Base-by-base conservation (phyloP, 139 green algal genomes). In the Coelastrella sp. region DNA sequence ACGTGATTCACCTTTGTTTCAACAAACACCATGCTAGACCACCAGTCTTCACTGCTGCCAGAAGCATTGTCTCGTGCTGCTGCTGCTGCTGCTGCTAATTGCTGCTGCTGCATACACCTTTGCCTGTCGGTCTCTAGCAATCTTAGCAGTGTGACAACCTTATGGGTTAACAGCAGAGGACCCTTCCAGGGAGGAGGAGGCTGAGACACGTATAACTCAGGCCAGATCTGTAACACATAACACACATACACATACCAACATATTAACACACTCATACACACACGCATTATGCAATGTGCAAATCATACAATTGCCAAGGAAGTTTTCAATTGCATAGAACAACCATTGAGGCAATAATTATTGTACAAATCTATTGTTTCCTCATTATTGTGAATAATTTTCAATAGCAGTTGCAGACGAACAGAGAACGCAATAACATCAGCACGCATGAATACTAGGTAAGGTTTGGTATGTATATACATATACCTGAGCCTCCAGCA, bases 21-120 rank as follows among this genome's bases (percentile, higher is more conserved):
- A 5, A 85, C 79, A 77, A 85, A 85, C 43, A 85, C 79, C 79
- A 85, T 85, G 43, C 60, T 53, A 3, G 62, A 43, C 79, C 79
- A 85, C 41, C 62, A 64, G 2, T 62, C 60, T 19, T 82, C 75
- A n/a, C 53, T 64, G 53, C 53, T 32, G 17, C 17, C 17, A 32
- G 64, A 11, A 23, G 27, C 27, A 41, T 74, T 30, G 53, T 59
- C n/a, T 21, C 9, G 27, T 43, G 2, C 41, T 43, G 23, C 74
- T 27, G 74, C 50, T 23, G 50, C 48, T 51, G 74, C 51, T 45
- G 74, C 74, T 41, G 74, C 51, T 2, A 19, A 2, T 6, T 34
- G 27, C 13, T n/a, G 53, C n/a, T 59, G 23, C 30, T 59, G 1
- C 8, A 69, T 38, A 32, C 75, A 69, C 32, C 75, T 35, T 32